Conservation (phyloP, 2,329 filamentous ascomycete genomes). For the Nigrograna mackinnonii region DNA sequence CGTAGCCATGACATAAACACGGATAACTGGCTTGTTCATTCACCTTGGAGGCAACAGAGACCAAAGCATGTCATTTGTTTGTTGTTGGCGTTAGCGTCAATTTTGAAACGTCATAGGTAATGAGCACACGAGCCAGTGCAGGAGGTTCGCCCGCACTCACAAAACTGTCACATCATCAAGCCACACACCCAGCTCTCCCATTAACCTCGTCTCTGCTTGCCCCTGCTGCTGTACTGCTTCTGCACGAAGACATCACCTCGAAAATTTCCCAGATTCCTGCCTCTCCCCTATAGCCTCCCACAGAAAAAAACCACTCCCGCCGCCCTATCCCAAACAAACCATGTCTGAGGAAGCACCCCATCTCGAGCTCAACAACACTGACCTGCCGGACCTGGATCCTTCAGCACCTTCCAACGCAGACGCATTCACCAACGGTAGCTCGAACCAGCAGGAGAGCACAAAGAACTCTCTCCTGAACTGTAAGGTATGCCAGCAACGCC, state of each 20-base stretch:
- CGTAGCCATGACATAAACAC: too few relatives aligned
- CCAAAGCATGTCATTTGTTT: constrained; percentile 3
- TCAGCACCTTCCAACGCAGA: constrained; percentile 22
- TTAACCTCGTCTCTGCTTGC: background rate
- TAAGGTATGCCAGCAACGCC: constrained; percentile 45
- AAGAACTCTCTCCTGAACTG: constrained; percentile 44
- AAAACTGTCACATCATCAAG: constrained; percentile 4
- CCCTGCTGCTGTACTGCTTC: constrained; percentile 1
- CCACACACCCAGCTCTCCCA: constrained; percentile 2
- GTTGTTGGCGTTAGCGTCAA: constrained; percentile 5
- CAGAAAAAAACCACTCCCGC: too few relatives aligned
- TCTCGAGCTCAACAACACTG: constrained; percentile 29
- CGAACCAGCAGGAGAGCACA: constrained; percentile 25
- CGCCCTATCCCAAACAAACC: constrained; percentile 4
- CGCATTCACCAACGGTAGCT: constrained; percentile 8
- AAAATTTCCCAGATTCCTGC: constrained; percentile 1
- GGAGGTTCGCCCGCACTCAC: constrained; percentile 1
- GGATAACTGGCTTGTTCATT: too few relatives aligned
- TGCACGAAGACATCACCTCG: constrained; percentile 8
- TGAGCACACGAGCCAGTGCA: constrained; percentile 6
- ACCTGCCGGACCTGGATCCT: constrained; percentile 29
- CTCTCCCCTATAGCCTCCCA: background rate
- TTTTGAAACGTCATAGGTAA: constrained; percentile 6
- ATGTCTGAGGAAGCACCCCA: constrained; percentile 39
- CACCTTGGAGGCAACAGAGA: too few relatives aligned